A percentile compares a stretch with the other conserved stretches of the same genome.
These are phyloP conservation scores for Populus hybrid DNA, from an alignment of 441 rosid genomes.

Conservation along the genomic window DNA sequence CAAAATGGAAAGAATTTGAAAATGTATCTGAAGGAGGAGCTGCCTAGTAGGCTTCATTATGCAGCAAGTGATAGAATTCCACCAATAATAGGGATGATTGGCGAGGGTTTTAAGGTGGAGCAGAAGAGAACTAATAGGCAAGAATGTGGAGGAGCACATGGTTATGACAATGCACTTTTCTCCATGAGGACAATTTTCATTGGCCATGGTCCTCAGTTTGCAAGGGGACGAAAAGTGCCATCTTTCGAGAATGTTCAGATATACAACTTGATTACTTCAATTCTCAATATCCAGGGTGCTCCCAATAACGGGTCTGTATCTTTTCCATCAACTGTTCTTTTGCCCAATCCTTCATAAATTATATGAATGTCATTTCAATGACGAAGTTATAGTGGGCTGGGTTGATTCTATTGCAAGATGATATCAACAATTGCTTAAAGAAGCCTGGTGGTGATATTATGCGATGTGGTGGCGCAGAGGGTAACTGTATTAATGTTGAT, in stretches of 20 bases:
- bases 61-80: slow-evolving; percentile 62
- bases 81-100: slow-evolving; percentile 71
- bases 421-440: not conserved
- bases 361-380: not conserved
- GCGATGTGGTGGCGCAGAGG: slow-evolving; percentile 6
- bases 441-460: not conserved
- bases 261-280: slow-evolving; percentile 73
- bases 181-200: slow-evolving; percentile 93
- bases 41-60: slow-evolving; percentile 86
- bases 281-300: slow-evolving; percentile 65
- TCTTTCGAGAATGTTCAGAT: slow-evolving; percentile 93
- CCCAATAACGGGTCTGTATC: slow-evolving; percentile 68
- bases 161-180: slow-evolving; percentile 89
- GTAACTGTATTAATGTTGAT: slow-evolving; percentile 8
- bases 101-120: slow-evolving; percentile 76
- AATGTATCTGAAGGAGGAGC: slow-evolving; percentile 78
- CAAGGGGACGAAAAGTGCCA: slow-evolving; percentile 71
- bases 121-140: slow-evolving; percentile 43
- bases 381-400: not conserved
- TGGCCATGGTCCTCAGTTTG: slow-evolving; percentile 86
- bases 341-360: slow-evolving; percentile 27
- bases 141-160: slow-evolving; percentile 93
- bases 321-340: slow-evolving; percentile 44
- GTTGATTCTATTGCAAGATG: not conserved
- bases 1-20: slow-evolving; percentile 69